A percentile compares a stretch with the other conserved stretches of the same genome.
Conservation (phyloP, 1,284 basidiomycete genomes). For the Irpex sp. region DNA sequence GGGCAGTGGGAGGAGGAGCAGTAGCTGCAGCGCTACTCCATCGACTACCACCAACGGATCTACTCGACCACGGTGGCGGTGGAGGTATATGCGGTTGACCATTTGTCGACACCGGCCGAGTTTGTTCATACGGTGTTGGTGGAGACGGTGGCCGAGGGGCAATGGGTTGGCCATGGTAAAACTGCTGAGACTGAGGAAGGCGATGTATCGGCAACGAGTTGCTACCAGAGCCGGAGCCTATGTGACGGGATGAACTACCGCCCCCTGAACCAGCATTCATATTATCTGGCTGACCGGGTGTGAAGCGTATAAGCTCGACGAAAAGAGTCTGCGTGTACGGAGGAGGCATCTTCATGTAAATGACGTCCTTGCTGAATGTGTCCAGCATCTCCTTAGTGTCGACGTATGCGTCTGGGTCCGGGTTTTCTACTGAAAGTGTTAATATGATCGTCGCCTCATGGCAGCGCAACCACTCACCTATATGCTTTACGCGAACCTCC, state of each 20-base stretch:
- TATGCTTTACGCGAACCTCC: slow-evolving; percentile 67
- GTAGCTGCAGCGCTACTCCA: slow-evolving; percentile 29
- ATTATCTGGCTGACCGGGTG: slow-evolving; percentile 43
- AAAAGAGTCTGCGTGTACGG: slow-evolving; percentile 68
- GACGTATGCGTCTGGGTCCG: slow-evolving; percentile 54
- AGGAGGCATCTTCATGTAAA: slow-evolving; percentile 60
- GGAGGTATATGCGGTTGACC: slow-evolving; percentile 35
- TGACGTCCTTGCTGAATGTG: slow-evolving; percentile 64
- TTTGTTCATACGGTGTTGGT: slow-evolving; percentile 30
- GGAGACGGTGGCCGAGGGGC: slow-evolving; percentile 32
- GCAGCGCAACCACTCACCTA: slow-evolving; percentile 43
- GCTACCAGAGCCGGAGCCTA: slow-evolving; percentile 16
- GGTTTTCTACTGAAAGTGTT: slow-evolving; percentile 34
- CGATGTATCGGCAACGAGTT: not conserved
- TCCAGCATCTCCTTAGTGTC: slow-evolving; percentile 72
- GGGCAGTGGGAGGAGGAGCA: slow-evolving; percentile 24
- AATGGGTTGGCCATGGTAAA: slow-evolving; percentile 21
- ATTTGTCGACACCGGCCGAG: not conserved
- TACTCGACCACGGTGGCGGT: slow-evolving; percentile 68
- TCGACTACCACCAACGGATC: slow-evolving; percentile 32
- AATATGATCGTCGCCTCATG: slow-evolving; percentile 10
- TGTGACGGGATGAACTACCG: not conserved
- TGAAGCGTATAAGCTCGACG: slow-evolving; percentile 69
- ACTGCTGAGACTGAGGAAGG: not conserved
- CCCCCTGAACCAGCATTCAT: slow-evolving; percentile 22